phyloP scores from a whole-genome alignment of 2,329 filamentous ascomycete genomes.

The Aureobasidium lini region DNA sequence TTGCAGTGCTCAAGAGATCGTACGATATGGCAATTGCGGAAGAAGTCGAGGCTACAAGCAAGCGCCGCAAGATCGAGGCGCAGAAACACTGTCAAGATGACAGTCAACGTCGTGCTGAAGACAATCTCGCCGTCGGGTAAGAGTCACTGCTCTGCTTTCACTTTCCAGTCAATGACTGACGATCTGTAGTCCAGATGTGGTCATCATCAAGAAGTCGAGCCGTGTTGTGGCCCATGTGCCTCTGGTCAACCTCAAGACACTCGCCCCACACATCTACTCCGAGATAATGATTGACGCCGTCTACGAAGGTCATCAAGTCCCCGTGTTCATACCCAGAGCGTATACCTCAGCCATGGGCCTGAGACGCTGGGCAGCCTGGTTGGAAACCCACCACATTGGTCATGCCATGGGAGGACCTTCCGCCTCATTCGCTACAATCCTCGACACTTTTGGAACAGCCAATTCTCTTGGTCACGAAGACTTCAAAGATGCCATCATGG shows the following conservation, averaged over 20 bases:
- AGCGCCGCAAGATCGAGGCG: too few relatives aligned
- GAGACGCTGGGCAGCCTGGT: not conserved
- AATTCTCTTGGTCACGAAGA: not conserved
- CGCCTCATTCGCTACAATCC: not conserved
- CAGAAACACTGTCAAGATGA: too few relatives aligned
- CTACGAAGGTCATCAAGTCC: not conserved
- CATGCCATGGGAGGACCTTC: not conserved
- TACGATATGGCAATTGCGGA: too few relatives aligned
- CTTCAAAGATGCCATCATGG: not conserved
- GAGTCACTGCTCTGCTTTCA: not conserved
- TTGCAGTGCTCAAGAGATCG: too few relatives aligned
- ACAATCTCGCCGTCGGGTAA: too few relatives aligned
- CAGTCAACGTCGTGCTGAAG: too few relatives aligned
- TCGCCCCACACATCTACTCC: not conserved
- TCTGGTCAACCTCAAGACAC: not conserved
- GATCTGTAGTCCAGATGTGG: not conserved
- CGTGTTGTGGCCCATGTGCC: not conserved
- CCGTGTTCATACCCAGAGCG: not conserved
- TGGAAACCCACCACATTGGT: not conserved
- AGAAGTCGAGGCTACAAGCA: too few relatives aligned
- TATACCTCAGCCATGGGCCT: not conserved
- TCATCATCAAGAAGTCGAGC: not conserved
- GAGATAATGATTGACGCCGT: not conserved
- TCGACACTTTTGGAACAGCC: not conserved
- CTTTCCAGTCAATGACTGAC: not conserved